Conservation (phyloP, 2,329 filamentous ascomycete genomes). For the Nigrograna mackinnonii region DNA sequence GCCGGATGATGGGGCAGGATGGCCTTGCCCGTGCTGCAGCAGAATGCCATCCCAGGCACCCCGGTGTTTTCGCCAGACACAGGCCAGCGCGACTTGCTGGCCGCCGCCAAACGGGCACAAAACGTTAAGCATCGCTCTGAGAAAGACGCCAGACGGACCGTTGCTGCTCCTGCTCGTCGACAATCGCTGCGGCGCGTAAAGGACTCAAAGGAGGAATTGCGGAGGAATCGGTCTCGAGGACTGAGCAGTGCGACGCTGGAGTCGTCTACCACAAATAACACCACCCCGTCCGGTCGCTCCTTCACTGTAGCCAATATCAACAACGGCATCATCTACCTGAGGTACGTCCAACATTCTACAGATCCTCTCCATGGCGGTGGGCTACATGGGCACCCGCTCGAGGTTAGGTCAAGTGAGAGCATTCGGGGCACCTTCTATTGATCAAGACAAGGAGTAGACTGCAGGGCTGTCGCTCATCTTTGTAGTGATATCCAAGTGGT, state of each 20-base stretch:
- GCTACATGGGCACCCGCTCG: too few relatives aligned
- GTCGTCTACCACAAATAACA: slow-evolving; percentile 26
- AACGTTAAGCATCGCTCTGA: slow-evolving; percentile 27
- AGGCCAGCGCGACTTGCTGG: slow-evolving; percentile 28
- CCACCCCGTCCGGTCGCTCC: slow-evolving; percentile 32
- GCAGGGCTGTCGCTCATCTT: too few relatives aligned
- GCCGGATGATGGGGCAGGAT: slow-evolving; percentile 37
- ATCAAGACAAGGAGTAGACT: too few relatives aligned
- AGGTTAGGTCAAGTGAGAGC: too few relatives aligned
- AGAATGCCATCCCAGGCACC: slow-evolving; percentile 28
- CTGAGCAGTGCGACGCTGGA: slow-evolving; percentile 37
- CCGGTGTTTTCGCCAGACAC: slow-evolving; percentile 26
- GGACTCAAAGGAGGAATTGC: slow-evolving; percentile 41
- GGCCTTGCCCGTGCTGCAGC: slow-evolving; percentile 36
- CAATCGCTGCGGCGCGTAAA: slow-evolving; percentile 37
- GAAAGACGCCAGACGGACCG: slow-evolving; percentile 18
- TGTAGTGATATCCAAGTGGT: too few relatives aligned
- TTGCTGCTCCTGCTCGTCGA: slow-evolving; percentile 20
- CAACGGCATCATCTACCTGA: slow-evolving; percentile 52
- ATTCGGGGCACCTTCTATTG: too few relatives aligned
- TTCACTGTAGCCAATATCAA: slow-evolving; percentile 54
- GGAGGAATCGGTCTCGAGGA: slow-evolving; percentile 30
- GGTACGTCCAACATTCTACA: slow-evolving; percentile 44
- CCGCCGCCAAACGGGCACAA: slow-evolving; percentile 26
- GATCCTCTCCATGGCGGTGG: too few relatives aligned